Evolutionary conservation across 371 early-diverging fungal genomes (phyloP), one percentile per base, ranked within the genome.

Genomic region (Capillidium rhysosporum): DNA sequence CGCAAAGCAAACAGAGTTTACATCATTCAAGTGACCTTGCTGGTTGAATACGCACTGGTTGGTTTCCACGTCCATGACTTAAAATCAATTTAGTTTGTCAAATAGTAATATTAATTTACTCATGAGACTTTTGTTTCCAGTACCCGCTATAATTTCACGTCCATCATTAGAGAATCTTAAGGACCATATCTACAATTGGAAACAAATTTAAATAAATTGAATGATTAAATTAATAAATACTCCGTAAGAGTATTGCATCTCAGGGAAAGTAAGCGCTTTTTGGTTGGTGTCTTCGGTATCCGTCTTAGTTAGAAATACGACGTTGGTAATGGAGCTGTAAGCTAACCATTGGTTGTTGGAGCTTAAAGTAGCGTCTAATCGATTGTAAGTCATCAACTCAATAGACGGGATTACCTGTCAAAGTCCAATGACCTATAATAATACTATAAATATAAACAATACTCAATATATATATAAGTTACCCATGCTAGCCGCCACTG

Each of bases 1-100:
- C 0, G 75, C 75, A 65, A 72, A 77, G 51, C 73, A 70, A 0
- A 77, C 76, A 10, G 74, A 64, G 53, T 76, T 76, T 14, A 77
- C 76, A 57, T 77, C 72, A 44, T 69, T 64, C 0, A 16, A 20
- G 52, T 76, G 74, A 0, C 69, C 77, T 3, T 38, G 20, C 10
- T 69, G 67, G 28, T 63, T 43, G 43, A 69, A 67, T 5, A 77
- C 41, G 1, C 70, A 64, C 16, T 49, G 56, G n/a, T 63, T 57
- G 26, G 59, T 57, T 40, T 72, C 72, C 21, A 80, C 64, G 52
- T 80, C 77, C 49, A 69, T 74, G 4, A 80, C 72, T 65, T 31
- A 46, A 49, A 21, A 40, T 34, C 39, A 51, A 14, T 25, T 29
- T 18, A 49, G 28, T 10, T 18, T 21, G 7, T n/a, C 16, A 34